These are phyloP conservation scores for Cupressus sempervirens DNA, from an alignment of 75 land plant genomes.

Conservation along the genomic window DNA sequence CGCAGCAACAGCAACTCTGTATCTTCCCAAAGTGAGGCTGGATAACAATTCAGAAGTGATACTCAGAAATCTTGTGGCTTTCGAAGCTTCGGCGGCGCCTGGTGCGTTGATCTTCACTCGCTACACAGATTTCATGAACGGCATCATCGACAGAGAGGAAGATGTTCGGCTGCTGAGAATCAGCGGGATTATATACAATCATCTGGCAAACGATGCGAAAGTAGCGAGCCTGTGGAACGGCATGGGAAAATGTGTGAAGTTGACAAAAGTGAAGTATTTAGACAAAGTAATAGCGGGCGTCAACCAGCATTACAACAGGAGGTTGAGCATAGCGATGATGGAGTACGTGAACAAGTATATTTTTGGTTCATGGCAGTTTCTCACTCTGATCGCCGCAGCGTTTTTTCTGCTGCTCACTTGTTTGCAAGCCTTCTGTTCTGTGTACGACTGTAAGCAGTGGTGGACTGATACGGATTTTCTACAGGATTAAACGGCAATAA, in stretches of 20 bases:
- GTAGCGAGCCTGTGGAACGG: slow-evolving; percentile 9
- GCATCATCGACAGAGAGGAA: background rate
- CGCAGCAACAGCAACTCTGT: background rate
- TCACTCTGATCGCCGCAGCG: no score
- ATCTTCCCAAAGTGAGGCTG: slow-evolving; percentile 1
- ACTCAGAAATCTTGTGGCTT: background rate
- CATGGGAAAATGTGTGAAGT: background rate
- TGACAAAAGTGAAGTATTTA: background rate
- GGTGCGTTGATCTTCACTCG: background rate
- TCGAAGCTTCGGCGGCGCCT: background rate
- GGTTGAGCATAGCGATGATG: no score
- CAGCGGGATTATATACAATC: background rate
- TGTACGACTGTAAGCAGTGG: no score
- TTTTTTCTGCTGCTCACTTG: no score
- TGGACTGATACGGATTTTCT: no score
- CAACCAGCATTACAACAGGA: no score
- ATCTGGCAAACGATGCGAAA: background rate
- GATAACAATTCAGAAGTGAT: background rate
- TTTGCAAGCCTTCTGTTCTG: no score
- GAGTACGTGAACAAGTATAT: no score
- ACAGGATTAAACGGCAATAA: no score
- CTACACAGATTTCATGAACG: slow-evolving; percentile 5
- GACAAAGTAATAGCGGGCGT: background rate
- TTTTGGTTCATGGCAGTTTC: no score
- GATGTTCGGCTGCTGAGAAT: background rate